Conservation (phyloP, 305 asterid species). For the Fraxinus dipetala region DNA sequence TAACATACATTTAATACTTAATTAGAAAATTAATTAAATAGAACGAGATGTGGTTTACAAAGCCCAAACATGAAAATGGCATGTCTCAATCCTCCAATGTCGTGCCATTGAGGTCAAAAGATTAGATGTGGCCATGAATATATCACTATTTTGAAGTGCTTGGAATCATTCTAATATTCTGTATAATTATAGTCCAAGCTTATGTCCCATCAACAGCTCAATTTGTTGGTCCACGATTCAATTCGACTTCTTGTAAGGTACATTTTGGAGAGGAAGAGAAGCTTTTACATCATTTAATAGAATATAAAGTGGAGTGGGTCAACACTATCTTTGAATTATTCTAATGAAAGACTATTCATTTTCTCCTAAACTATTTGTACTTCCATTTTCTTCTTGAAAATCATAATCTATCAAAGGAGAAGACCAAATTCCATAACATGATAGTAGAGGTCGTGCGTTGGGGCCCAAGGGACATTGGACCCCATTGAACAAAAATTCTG, state of each 20-base stretch:
- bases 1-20: neutral
- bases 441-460: neutral
- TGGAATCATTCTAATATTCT: neutral
- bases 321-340: neutral
- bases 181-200: neutral
- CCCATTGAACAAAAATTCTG: neutral
- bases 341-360: neutral
- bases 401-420: neutral
- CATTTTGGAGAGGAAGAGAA: neutral
- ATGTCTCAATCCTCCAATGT: neutral
- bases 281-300: neutral
- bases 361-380: neutral
- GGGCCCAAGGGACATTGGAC: neutral
- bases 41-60: neutral
- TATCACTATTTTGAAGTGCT: neutral
- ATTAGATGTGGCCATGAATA: neutral
- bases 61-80: neutral
- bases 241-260: neutral
- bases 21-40: neutral
- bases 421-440: neutral
- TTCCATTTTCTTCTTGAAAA: neutral
- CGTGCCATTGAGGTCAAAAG: neutral
- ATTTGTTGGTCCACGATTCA: neutral
- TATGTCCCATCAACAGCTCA: neutral
- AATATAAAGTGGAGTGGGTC: neutral